Evolutionary conservation across 2,329 filamentous ascomycete species (phyloP).

Genomic region (Macrophomina phaseolina): DNA sequence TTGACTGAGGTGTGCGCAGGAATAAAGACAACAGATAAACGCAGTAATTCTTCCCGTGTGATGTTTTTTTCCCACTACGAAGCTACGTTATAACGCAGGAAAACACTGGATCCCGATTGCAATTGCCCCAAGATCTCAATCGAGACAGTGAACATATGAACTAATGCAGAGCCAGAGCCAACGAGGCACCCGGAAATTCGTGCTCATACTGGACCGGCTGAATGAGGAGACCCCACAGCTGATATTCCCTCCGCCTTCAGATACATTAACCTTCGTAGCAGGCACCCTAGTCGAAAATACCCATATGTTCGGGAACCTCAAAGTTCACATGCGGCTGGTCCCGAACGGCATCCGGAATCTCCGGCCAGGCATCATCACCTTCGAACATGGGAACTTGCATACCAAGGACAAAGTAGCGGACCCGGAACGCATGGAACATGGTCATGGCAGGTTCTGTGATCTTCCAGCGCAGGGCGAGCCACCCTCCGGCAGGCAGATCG

Average conservation of each 20-base stretch:
- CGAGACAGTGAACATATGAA: no score
- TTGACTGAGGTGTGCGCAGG: conserved; percentile 50
- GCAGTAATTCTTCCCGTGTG: neutral
- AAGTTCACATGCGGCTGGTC: conserved; percentile 32
- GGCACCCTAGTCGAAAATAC: conserved; percentile 29
- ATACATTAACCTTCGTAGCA: no score
- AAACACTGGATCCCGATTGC: no score
- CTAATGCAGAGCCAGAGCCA: no score
- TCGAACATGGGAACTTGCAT: conserved; percentile 33
- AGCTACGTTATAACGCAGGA: no score
- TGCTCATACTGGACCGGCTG: no score
- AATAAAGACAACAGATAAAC: neutral
- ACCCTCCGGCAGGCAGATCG: conserved; percentile 31
- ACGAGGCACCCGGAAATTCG: no score
- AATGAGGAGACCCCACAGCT: no score
- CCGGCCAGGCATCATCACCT: conserved; percentile 31
- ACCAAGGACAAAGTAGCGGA: conserved; percentile 31
- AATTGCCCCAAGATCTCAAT: no score
- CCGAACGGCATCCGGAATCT: conserved; percentile 29
- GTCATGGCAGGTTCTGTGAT: conserved; percentile 31
- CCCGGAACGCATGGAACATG: conserved; percentile 32
- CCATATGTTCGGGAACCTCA: conserved; percentile 29
- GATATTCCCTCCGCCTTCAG: no score
- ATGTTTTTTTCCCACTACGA: no score
- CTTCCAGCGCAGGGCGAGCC: conserved; percentile 32